Percentiles rank a stretch among this genome's conserved stretches.
These are phyloP conservation scores for Trifolium pratense DNA, from an alignment of 306 rosid genomes.

Conservation along the genomic window DNA sequence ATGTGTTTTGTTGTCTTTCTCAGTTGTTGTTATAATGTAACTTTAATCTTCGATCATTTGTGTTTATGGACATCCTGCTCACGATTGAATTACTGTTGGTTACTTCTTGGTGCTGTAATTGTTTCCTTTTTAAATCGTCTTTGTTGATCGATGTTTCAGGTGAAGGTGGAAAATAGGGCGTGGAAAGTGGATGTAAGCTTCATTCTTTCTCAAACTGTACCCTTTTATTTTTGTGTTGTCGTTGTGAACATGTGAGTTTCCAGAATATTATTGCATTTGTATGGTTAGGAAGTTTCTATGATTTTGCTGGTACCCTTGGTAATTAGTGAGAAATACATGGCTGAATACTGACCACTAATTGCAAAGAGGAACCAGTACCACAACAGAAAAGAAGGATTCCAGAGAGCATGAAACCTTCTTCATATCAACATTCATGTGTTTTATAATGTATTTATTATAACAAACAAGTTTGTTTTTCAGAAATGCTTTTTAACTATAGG, in stretches of 20 bases:
- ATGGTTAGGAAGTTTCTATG: slow-evolving; percentile 4
- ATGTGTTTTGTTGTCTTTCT: background rate
- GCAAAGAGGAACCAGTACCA: background rate
- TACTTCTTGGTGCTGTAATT: background rate
- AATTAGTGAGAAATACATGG: background rate
- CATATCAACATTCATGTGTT: background rate
- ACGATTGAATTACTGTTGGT: background rate
- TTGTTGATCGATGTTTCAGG: slow-evolving; percentile 61
- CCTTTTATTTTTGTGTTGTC: background rate
- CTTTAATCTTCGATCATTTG: background rate
- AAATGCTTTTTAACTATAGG: background rate
- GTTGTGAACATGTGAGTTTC: slow-evolving; percentile 1
- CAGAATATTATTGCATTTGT: background rate
- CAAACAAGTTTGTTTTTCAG: background rate
- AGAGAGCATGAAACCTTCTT: background rate
- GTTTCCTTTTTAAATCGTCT: background rate
- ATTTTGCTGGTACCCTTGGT: background rate
- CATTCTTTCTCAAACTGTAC: background rate
- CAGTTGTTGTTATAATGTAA: background rate
- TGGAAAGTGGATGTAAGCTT: slow-evolving; percentile 97
- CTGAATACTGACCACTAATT: background rate
- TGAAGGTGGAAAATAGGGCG: slow-evolving; percentile 83
- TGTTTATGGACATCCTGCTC: background rate
- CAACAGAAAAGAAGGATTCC: background rate
- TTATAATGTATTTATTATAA: background rate